Conservation (phyloP, 345 rosid species). For the Rhodamnia argentea region DNA sequence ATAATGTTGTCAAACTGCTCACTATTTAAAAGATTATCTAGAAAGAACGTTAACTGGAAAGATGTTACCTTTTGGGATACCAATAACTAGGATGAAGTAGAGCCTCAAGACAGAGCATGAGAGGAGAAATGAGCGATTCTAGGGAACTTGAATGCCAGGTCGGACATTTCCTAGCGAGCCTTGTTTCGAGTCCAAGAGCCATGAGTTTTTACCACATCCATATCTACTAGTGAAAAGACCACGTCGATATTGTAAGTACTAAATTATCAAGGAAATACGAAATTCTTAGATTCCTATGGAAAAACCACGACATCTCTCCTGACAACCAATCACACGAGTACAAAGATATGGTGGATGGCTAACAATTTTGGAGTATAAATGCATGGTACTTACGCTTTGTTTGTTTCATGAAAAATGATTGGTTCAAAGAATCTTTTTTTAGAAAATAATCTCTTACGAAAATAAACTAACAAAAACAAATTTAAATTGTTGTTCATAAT, state of each 20-base stretch:
- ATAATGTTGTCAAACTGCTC: neutral
- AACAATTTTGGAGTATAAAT: neutral
- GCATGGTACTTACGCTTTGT: neutral
- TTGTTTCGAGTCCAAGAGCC: neutral
- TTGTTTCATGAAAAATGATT: neutral
- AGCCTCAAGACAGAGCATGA: neutral
- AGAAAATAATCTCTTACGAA: neutral
- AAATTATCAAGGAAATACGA: neutral
- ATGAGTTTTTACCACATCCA: neutral
- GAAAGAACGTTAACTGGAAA: neutral
- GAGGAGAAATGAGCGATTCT: neutral
- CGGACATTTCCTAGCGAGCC: neutral
- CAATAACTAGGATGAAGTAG: neutral
- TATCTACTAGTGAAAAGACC: neutral
- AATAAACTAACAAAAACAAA: neutral
- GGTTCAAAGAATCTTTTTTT: fast-evolving
- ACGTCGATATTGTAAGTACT: neutral
- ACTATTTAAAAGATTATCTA: neutral
- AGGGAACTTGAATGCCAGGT: neutral
- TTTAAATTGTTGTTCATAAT: neutral
- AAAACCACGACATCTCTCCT: neutral
- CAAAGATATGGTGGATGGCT: neutral
- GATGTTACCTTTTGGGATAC: neutral
- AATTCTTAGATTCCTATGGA: neutral
- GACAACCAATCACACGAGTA: neutral